phyloP scores from a whole-genome alignment of 1,284 basidiomycete genomes.

The Sporisorium graminicola region DNA sequence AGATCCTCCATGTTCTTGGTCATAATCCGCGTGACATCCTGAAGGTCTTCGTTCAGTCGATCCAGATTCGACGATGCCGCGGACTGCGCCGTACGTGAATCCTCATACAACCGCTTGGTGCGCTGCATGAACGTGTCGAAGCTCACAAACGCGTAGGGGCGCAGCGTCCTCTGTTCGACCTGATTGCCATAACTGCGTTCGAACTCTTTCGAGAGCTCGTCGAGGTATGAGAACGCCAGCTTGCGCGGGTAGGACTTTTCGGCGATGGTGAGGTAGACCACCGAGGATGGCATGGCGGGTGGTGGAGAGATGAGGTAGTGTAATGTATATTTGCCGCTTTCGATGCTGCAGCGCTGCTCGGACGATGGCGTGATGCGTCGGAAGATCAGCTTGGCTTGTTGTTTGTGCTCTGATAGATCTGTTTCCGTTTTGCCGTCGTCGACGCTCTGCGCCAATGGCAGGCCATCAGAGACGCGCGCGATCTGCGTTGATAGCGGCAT shows the following conservation, averaged over 20 bases:
- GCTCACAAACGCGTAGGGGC: constrained; percentile 67
- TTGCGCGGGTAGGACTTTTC: constrained; percentile 98
- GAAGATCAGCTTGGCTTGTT: constrained; percentile 96
- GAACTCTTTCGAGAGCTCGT: constrained; percentile 97
- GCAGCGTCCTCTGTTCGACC: constrained; percentile 61
- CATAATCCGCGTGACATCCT: constrained; percentile 99
- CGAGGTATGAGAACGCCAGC: constrained; percentile 95
- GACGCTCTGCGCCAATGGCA: constrained; percentile 67
- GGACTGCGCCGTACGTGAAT: constrained; percentile 86
- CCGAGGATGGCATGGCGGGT: constrained; percentile 70
- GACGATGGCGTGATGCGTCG: constrained; percentile 87
- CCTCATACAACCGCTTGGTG: constrained; percentile 92
- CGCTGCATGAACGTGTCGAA: constrained; percentile 97
- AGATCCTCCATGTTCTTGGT: constrained; percentile 99
- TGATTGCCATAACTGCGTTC: constrained; percentile 69
- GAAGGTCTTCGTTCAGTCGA: constrained; percentile 92
- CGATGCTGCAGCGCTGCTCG: constrained; percentile 95
- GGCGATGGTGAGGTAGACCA: constrained; percentile 93
- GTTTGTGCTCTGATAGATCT: constrained; percentile 94
- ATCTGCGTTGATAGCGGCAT: constrained; percentile 69
- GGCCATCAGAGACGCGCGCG: constrained; percentile 62
- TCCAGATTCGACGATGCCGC: constrained; percentile 79
- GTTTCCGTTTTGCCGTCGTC: constrained; percentile 81
- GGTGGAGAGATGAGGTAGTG: constrained; percentile 87
- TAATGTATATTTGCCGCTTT: constrained; percentile 91